Percentiles rank a stretch among this genome's conserved stretches.
phyloP scores from a whole-genome alignment of 495 filamentous ascomycete species.

The Schizothecium vesticola region DNA sequence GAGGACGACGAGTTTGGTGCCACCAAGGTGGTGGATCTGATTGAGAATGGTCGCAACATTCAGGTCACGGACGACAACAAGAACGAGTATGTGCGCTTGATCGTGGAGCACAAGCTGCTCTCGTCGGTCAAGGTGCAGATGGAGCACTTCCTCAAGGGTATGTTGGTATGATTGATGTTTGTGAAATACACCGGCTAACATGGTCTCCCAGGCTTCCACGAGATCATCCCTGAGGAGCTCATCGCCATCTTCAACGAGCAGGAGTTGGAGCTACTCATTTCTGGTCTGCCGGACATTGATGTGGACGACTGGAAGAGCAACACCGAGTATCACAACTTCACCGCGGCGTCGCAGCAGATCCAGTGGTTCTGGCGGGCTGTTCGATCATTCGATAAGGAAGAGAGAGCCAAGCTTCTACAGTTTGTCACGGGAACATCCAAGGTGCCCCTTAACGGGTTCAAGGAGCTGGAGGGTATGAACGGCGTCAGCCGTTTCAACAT shows the following conservation, averaged over 20 bases:
- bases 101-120: constrained; percentile 90
- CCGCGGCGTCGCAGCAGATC: constrained; percentile 88
- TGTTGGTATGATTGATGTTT: constrained; percentile 14
- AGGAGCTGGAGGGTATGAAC: constrained; percentile 99
- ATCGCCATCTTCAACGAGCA: constrained; percentile 99
- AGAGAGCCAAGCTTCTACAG: constrained; percentile 92
- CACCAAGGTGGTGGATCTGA: constrained; percentile 78
- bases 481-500: constrained; percentile 98
- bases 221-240: constrained; percentile 91
- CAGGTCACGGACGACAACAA: constrained; percentile 97
- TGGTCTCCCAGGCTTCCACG: constrained; percentile 71
- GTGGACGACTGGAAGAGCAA: constrained; percentile 99
- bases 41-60: constrained; percentile 81
- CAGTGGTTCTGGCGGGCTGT: constrained; percentile 99
- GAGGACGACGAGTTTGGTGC: constrained; percentile 92
- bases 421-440: constrained; percentile 99
- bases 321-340: constrained; percentile 98
- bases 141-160: constrained; percentile 90
- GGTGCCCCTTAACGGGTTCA: constrained; percentile 97
- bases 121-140: constrained; percentile 90
- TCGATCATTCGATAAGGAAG: constrained; percentile 97
- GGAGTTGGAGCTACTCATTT: constrained; percentile 94
- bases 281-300: constrained; percentile 93
- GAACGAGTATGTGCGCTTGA: constrained; percentile 87
- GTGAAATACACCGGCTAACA: constrained; percentile 18